Conservation (phyloP, 2,329 filamentous ascomycete species). For the Hymenotorrendiella dingleyae region DNA sequence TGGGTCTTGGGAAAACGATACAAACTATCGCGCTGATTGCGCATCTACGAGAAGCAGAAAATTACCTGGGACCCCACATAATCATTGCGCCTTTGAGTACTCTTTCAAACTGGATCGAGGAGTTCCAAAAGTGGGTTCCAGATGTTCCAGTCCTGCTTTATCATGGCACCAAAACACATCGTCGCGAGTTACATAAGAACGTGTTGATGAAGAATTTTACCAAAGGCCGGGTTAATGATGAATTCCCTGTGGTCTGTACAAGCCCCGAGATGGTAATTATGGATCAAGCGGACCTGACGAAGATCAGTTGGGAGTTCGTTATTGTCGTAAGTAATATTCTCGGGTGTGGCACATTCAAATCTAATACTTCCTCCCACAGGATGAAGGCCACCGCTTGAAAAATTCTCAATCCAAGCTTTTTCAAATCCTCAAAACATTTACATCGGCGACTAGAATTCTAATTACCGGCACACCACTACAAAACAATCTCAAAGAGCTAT, state of each 20-base stretch:
- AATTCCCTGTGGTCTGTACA: slow-evolving; percentile 89
- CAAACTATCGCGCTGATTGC: slow-evolving; percentile 53
- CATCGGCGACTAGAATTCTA: slow-evolving; percentile 81
- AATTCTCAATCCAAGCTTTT: slow-evolving; percentile 93
- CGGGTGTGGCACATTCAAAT: not conserved
- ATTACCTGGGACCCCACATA: slow-evolving; percentile 78
- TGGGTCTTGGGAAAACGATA: slow-evolving; percentile 55
- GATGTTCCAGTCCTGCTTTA: slow-evolving; percentile 85
- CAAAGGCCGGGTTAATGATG: slow-evolving; percentile 48
- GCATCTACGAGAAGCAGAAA: slow-evolving; percentile 77
- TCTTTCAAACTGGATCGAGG: slow-evolving; percentile 90
- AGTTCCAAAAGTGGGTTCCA: slow-evolving; percentile 87
- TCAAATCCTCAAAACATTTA: slow-evolving; percentile 79
- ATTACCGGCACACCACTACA: slow-evolving; percentile 95
- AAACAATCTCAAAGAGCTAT: slow-evolving; percentile 91
- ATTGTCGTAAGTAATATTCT: slow-evolving; percentile 61
- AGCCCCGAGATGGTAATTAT: slow-evolving; percentile 95
- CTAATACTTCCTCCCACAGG: slow-evolving; percentile 42
- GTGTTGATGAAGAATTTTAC: slow-evolving; percentile 65
- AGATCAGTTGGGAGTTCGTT: slow-evolving; percentile 94
- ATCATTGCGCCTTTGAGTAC: slow-evolving; percentile 89
- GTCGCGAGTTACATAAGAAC: slow-evolving; percentile 70
- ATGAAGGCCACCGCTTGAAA: slow-evolving; percentile 95
- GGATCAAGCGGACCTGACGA: slow-evolving; percentile 73
- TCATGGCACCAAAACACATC: slow-evolving; percentile 74